Evolutionary conservation across 768 basidiomycete genomes (phyloP), one percentile per base, ranked within the genome.

Genomic region (Pholiota molesta): DNA sequence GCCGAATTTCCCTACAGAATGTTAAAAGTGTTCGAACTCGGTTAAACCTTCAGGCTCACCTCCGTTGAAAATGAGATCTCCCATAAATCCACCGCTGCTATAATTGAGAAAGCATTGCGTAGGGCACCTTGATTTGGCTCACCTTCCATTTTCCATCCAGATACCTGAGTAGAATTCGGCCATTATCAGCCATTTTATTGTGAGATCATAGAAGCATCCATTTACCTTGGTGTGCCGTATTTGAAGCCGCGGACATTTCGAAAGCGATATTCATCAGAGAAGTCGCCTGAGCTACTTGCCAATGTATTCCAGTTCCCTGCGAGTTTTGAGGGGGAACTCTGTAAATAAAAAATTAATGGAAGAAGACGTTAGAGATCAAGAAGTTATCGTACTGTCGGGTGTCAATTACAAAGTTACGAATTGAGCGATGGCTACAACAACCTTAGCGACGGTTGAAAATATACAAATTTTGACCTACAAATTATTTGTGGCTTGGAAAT

Each of bases 61-160:
- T 62, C 84, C 83, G 57, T 82, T 79, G 66, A 85, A 83, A 0
- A 80, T 74, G 26, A 84, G 69, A 68, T 85, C 83, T 1, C 82
- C 80, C 81, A 85, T 84, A 63, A 76, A 83, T 4, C 83, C 83
- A 52, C 83, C 84, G 63, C 82, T 83, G 31, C n/a, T 26, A 26
- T 37, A 53, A 37, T 28, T 33, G 55, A 53, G 51, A 49, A 31
- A n/a, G 7, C 17, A 26, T 19, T 28, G 26, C 37, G 10, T n/a
- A n/a, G 5, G 17, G 52, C 23, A 31, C 8, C 17, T 14, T 9
- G n/a, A 39, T 29, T 42, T 52, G 9, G 9, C 80, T 55, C 63
- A 90, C 89, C 90, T 79, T 74, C 91, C 90, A 62, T 89, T 89
- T 72, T 92, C 91, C 90, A 92, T 92, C 75, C 78, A 91, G 40